Conservation (phyloP, 805 yeast species). For the Yarrowia osloensis region DNA sequence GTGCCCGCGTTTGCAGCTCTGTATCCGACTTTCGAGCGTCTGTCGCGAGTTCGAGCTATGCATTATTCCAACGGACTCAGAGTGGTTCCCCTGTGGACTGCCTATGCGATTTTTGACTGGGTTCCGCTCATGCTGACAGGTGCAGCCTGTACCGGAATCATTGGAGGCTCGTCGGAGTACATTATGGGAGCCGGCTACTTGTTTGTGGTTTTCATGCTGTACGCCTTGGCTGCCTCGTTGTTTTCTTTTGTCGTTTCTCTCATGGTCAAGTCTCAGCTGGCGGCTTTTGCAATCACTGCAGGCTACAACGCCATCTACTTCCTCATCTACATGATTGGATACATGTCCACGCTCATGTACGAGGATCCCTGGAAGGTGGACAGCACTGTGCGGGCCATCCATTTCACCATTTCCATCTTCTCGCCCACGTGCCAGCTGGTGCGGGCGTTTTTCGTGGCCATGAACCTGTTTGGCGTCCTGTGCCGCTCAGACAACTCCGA, state of each 20-base stretch:
- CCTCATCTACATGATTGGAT: constrained; percentile 41
- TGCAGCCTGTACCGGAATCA: constrained; percentile 38
- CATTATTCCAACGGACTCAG: constrained; percentile 46
- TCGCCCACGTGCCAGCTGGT: constrained; percentile 41
- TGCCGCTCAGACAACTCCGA: constrained; percentile 37
- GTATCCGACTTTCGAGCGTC: constrained; percentile 44
- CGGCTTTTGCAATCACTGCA: constrained; percentile 46
- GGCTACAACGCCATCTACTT: constrained; percentile 42
- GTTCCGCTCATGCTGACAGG: constrained; percentile 37
- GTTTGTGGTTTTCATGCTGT: constrained; percentile 41
- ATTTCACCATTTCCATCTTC: constrained; percentile 40
- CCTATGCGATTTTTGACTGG: constrained; percentile 40
- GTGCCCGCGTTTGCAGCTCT: constrained; percentile 43
- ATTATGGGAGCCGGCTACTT: constrained; percentile 41
- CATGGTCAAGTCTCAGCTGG: constrained; percentile 41
- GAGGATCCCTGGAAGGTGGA: constrained; percentile 40
- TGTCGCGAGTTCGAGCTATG: constrained; percentile 43
- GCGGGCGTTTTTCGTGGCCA: constrained; percentile 40
- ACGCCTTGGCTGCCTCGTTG: constrained; percentile 40
- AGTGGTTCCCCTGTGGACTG: constrained; percentile 43
- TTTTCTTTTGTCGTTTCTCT: constrained; percentile 41
- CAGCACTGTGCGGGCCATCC: constrained; percentile 36
- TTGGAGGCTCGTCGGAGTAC: constrained; percentile 37
- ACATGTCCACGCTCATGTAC: constrained; percentile 40
- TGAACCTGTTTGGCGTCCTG: constrained; percentile 42